Conservation (phyloP, 2,329 filamentous ascomycete species). For the Chalaropsis ovoidea region DNA sequence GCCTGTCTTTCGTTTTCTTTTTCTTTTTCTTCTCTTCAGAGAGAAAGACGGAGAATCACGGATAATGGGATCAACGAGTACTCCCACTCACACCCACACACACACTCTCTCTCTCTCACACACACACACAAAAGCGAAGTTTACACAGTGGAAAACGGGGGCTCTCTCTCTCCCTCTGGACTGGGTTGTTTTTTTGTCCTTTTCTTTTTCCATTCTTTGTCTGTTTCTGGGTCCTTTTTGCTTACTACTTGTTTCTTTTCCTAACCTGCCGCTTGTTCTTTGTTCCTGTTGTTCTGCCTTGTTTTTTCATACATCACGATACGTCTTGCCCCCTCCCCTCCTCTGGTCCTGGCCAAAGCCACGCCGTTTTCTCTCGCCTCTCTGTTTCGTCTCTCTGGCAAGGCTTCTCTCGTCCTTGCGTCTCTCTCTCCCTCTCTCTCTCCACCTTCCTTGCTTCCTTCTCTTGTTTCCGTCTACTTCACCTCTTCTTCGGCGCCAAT, state of each 20-base stretch:
- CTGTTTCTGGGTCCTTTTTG: background rate
- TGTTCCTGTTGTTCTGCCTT: slow-evolving; percentile 5
- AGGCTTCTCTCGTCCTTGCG: background rate
- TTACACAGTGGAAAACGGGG: slow-evolving; percentile 1
- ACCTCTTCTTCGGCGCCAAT: slow-evolving; percentile 11
- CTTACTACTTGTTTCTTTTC: background rate
- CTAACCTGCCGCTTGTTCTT: background rate
- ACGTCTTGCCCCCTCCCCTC: background rate
- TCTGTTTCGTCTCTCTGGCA: background rate
- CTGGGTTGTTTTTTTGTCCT: background rate
- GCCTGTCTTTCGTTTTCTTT: background rate
- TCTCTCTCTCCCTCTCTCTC: background rate
- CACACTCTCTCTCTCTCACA: background rate
- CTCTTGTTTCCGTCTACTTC: background rate
- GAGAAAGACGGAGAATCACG: no score
- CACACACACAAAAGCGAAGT: slow-evolving; percentile 5
- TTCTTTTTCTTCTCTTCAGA: no score
- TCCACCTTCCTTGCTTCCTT: background rate
- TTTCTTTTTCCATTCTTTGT: background rate
- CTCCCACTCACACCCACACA: no score
- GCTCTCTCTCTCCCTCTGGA: background rate
- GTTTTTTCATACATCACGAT: background rate
- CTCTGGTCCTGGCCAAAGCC: background rate
- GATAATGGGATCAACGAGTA: no score
- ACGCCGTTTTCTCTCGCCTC: no score